phyloP scores from a whole-genome alignment of 768 basidiomycete genomes.

The Russula virescens region DNA sequence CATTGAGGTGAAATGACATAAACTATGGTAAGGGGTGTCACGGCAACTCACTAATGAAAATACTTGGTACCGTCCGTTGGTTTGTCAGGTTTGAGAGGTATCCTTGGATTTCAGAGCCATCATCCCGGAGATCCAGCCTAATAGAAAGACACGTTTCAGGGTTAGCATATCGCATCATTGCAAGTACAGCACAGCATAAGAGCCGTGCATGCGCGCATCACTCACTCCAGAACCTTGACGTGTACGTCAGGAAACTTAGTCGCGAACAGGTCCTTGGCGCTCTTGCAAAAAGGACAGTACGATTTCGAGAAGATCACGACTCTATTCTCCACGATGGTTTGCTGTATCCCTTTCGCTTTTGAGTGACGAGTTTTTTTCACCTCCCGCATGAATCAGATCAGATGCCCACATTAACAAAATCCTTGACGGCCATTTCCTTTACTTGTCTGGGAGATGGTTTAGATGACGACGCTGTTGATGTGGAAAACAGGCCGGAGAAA shows the following conservation, averaged over 20 bases:
- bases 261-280: slow-evolving; percentile 36
- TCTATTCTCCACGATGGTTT: slow-evolving; percentile 34
- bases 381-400: background rate
- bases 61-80: slow-evolving; percentile 69
- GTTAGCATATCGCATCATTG: background rate
- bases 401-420: slow-evolving; percentile 38
- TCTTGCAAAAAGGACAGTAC: slow-evolving; percentile 38
- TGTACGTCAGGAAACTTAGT: slow-evolving; percentile 29
- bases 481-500: slow-evolving; percentile 22
- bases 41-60: slow-evolving; percentile 57
- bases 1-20: background rate
- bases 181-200: too few relatives aligned
- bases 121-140: slow-evolving; percentile 55
- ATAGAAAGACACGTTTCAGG: background rate
- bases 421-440: slow-evolving; percentile 31
- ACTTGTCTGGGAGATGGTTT: slow-evolving; percentile 32
- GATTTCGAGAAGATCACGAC: slow-evolving; percentile 40
- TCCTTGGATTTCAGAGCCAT: slow-evolving; percentile 57
- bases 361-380: background rate
- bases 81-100: slow-evolving; percentile 60
- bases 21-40: background rate
- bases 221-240: slow-evolving; percentile 36
- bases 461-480: slow-evolving; percentile 31
- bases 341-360: slow-evolving; percentile 24
- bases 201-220: background rate